A percentile compares a stretch with the other conserved stretches of the same genome.
phyloP scores from a whole-genome alignment of 2,329 filamentous ascomycete genomes.

The Xylaria hypoxylon region DNA sequence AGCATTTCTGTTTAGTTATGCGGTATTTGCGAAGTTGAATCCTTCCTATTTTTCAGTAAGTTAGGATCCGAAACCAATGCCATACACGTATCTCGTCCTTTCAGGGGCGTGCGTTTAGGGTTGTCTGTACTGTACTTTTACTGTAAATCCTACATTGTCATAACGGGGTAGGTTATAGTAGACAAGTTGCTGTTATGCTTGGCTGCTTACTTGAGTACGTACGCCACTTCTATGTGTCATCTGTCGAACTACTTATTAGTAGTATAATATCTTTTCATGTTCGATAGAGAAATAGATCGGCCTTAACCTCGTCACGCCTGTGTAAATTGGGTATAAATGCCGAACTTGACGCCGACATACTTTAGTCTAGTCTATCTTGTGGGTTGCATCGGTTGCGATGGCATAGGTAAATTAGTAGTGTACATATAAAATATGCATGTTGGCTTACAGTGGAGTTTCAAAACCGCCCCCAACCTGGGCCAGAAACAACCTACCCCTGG shows the following conservation, averaged over 20 bases:
- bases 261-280: no score
- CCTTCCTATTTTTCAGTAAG: constrained; percentile 6
- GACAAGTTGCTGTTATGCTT: not conserved
- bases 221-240: no score
- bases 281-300: constrained; percentile 4
- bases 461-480: constrained; percentile 5
- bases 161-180: not conserved
- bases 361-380: not conserved
- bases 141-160: no score
- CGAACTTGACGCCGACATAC: not conserved
- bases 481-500: constrained; percentile 17
- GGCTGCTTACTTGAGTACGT: not conserved
- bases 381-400: not conserved
- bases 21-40: not conserved
- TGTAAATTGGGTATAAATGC: constrained; percentile 20
- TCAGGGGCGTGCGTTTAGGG: constrained; percentile 9
- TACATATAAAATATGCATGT: not conserved
- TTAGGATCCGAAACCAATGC: constrained; percentile 23
- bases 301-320: not conserved
- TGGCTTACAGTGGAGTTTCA: constrained; percentile 23
- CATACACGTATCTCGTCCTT: constrained; percentile 9
- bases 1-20: not conserved
- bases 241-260: no score
- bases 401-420: no score
- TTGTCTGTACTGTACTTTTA: not conserved